phyloP scores from a whole-genome alignment of 2,329 filamentous ascomycete genomes.

The Aspergillus sp. region DNA sequence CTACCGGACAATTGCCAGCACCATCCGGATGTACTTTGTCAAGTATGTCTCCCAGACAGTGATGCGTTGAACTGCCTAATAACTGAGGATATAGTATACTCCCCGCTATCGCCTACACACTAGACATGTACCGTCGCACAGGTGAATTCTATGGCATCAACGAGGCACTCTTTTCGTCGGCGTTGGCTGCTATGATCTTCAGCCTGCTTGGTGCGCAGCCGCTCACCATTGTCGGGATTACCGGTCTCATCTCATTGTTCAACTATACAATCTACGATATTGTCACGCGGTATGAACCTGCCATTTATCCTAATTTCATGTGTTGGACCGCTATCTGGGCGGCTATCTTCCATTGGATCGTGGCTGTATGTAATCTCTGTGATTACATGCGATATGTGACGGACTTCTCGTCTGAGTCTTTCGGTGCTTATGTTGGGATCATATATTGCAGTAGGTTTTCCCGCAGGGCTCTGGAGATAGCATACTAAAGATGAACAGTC shows the following conservation, averaged over 20 bases:
- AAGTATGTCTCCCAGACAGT: slow-evolving; percentile 17
- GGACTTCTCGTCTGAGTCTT: slow-evolving; percentile 55
- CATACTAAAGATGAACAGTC: slow-evolving; percentile 35
- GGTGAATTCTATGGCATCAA: slow-evolving; percentile 58
- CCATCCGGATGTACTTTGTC: slow-evolving; percentile 60
- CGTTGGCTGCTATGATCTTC: slow-evolving; percentile 56
- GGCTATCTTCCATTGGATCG: slow-evolving; percentile 58
- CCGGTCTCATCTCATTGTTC: slow-evolving; percentile 56
- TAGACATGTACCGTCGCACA: slow-evolving; percentile 59
- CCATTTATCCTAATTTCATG: slow-evolving; percentile 55
- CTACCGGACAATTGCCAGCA: slow-evolving; percentile 56
- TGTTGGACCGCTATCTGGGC: slow-evolving; percentile 59
- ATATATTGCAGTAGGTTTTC: slow-evolving; percentile 52
- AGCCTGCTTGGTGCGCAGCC: slow-evolving; percentile 54
- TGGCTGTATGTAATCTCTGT: slow-evolving; percentile 53
- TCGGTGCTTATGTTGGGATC: slow-evolving; percentile 57
- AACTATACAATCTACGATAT: slow-evolving; percentile 63
- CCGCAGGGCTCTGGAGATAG: background rate
- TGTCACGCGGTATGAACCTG: slow-evolving; percentile 48
- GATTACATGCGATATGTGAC: slow-evolving; percentile 62
- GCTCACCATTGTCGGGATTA: slow-evolving; percentile 58
- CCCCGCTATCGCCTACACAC: slow-evolving; percentile 58
- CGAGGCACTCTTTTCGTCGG: slow-evolving; percentile 56
- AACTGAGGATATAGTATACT: slow-evolving; percentile 42
- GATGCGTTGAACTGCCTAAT: background rate